Evolutionary conservation across 768 basidiomycete species (phyloP).

Genomic region (Punctularia strigosozonata): DNA sequence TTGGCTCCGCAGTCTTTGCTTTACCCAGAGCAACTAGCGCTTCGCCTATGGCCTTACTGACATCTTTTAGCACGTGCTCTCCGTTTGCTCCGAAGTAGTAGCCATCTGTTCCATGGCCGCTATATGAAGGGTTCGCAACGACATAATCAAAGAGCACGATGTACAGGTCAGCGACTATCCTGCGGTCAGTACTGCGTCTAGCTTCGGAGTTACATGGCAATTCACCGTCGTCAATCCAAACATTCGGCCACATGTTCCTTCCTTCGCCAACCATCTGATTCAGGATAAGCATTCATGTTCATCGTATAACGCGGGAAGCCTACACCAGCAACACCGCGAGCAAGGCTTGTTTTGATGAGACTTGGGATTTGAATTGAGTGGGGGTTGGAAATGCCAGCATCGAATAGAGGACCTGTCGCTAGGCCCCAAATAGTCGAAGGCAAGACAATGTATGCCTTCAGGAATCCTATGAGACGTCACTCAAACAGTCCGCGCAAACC

Average conservation of each 20-base stretch:
- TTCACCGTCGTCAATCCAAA: conserved; percentile 44
- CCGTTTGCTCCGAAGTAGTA: conserved; percentile 21
- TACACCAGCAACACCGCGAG: conserved; percentile 37
- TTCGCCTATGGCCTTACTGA: conserved; percentile 25
- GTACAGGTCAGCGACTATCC: conserved; percentile 31
- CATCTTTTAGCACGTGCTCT: conserved; percentile 20
- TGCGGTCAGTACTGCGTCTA: background rate
- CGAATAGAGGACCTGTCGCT: conserved; percentile 32
- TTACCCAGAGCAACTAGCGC: conserved; percentile 20
- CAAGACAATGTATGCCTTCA: conserved; percentile 38
- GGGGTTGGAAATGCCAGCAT: conserved; percentile 39
- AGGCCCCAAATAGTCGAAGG: conserved; percentile 52
- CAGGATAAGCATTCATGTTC: no score
- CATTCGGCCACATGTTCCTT: conserved; percentile 45
- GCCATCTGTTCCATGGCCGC: conserved; percentile 23
- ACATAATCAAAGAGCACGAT: conserved; percentile 26
- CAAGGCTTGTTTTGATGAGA: conserved; percentile 31
- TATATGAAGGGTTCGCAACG: conserved; percentile 12
- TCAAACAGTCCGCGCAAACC: background rate
- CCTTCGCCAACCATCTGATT: conserved; percentile 49
- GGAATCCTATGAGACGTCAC: conserved; percentile 25
- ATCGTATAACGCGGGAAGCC: no score
- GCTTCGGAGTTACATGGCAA: no score
- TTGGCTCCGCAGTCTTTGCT: conserved; percentile 24
- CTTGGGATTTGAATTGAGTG: conserved; percentile 41